A percentile compares a stretch with the other conserved stretches of the same genome.
These are phyloP conservation scores for Miscanthus lutarioriparius DNA, from an alignment of 176 grass and related monocot species.

Conservation along the genomic window DNA sequence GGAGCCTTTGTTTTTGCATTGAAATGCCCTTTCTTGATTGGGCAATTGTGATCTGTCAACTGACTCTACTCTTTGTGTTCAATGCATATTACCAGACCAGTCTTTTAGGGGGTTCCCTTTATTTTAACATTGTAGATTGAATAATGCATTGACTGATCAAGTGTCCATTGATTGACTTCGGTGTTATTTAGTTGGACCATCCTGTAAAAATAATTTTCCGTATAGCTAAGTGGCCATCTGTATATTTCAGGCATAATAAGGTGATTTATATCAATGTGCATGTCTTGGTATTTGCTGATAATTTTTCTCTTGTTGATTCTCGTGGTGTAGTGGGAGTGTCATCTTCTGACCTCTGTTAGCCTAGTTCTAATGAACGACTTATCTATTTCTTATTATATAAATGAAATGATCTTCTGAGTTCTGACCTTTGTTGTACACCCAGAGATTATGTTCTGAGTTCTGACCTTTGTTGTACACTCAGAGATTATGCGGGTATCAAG, in stretches of 20 bases:
- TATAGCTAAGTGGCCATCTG: not conserved
- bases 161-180: not conserved
- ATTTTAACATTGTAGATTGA: conserved; percentile 17
- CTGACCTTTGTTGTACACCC: not conserved
- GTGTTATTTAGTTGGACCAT: conserved; percentile 17
- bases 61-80: not conserved
- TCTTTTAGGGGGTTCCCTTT: conserved; percentile 1
- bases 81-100: conserved; percentile 11
- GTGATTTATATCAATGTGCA: not conserved
- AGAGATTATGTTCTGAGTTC: conserved; percentile 45
- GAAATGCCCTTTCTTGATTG: not conserved
- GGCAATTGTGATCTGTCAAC: not conserved
- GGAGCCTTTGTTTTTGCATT: not conserved
- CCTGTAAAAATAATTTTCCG: not conserved
- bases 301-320: not conserved
- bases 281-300: conserved; percentile 12
- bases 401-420: conserved; percentile 6
- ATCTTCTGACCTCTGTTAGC: not conserved
- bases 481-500: conserved; percentile 75
- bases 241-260: conserved; percentile 15
- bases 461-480: not conserved
- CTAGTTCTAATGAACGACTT: conserved; percentile 19
- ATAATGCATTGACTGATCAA: not conserved
- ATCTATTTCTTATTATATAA: conserved; percentile 10
- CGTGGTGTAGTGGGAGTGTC: not conserved